These are phyloP conservation scores for Nymphaea colorata DNA, from an alignment of 164 flowering plant species.

Conservation along the genomic window DNA sequence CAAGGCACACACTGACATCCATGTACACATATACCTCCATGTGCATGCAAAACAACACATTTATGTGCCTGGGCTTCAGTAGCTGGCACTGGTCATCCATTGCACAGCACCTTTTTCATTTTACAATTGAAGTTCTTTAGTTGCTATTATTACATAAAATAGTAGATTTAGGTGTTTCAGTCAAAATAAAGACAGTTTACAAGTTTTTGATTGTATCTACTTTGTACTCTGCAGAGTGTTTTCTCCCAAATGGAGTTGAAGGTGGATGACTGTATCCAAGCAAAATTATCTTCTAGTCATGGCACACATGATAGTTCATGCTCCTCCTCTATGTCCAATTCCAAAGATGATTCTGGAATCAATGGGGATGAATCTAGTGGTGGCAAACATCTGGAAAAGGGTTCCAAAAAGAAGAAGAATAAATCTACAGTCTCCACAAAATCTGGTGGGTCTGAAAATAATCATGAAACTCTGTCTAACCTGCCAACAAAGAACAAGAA, in stretches of 20 bases:
- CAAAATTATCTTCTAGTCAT: slow-evolving; percentile 20
- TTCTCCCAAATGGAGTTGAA: slow-evolving; percentile 60
- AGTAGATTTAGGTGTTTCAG: no score
- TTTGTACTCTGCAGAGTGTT: slow-evolving; percentile 30
- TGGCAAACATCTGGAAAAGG: slow-evolving; percentile 51
- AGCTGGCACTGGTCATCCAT: no score
- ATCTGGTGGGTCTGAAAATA: slow-evolving; percentile 31
- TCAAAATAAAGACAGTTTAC: no score
- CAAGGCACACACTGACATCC: no score
- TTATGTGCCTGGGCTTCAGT: no score
- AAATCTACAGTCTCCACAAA: slow-evolving; percentile 42
- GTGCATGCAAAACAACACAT: no score
- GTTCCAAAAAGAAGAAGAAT: slow-evolving; percentile 74
- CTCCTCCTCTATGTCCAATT: slow-evolving; percentile 29
- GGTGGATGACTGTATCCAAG: slow-evolving; percentile 25
- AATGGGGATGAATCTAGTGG: slow-evolving; percentile 17
- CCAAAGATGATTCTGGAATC: slow-evolving; percentile 22
- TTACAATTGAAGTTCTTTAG: no score
- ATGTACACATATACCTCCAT: no score
- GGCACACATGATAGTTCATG: slow-evolving; percentile 15
- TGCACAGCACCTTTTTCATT: no score
- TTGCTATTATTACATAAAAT: no score
- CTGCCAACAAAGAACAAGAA: slow-evolving; percentile 59
- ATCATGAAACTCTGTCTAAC: slow-evolving; percentile 34
- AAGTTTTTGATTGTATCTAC: no score